Conservation (phyloP, 768 basidiomycete genomes). For the Collybiopsis luxurians region DNA sequence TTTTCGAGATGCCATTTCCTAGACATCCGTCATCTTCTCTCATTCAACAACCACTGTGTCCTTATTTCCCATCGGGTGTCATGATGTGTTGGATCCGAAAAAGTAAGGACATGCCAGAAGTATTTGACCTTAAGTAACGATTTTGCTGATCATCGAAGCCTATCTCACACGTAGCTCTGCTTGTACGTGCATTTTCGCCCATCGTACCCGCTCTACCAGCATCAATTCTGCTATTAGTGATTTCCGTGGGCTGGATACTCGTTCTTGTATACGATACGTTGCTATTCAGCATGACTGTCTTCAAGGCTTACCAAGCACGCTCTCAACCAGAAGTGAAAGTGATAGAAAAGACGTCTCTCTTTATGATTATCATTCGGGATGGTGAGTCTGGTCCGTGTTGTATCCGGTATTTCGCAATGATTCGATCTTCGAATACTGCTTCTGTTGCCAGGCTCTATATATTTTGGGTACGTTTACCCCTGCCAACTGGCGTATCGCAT, state of each 20-base stretch:
- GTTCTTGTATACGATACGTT: neutral
- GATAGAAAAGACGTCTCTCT: neutral
- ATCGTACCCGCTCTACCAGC: too few relatives aligned
- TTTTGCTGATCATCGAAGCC: too few relatives aligned
- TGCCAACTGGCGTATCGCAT: neutral
- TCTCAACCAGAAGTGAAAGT: neutral
- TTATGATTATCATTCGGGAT: neutral
- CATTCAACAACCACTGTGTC: neutral
- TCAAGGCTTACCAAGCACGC: neutral
- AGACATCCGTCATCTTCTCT: neutral
- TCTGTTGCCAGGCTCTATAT: neutral
- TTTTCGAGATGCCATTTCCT: neutral
- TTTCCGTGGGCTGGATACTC: neutral
- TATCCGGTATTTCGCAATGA: too few relatives aligned
- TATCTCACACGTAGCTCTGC: neutral
- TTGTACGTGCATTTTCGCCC: neutral
- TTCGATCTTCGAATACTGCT: neutral
- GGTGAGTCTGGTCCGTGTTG: neutral
- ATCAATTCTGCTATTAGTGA: neutral
- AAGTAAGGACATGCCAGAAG: neutral
- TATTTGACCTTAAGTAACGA: too few relatives aligned
- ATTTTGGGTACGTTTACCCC: neutral
- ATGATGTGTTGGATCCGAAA: too few relatives aligned
- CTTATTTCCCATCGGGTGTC: neutral
- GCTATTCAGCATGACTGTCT: constrained; percentile 2